phyloP scores from a whole-genome alignment of 169 alveolate genomes.

The Theileria equi region DNA sequence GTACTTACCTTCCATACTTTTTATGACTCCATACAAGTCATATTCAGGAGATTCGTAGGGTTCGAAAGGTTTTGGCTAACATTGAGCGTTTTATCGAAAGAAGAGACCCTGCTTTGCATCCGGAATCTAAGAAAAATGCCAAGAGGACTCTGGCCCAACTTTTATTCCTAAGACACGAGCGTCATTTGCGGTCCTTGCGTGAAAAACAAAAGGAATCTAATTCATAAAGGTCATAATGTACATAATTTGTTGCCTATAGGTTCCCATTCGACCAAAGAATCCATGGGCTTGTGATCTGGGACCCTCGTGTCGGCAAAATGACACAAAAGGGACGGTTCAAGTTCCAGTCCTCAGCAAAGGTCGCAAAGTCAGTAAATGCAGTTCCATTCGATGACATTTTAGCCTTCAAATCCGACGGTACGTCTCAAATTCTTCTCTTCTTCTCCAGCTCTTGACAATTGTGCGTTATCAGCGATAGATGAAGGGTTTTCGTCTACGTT shows the following conservation, averaged over 20 bases:
- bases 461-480: neutral
- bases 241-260: too few relatives aligned
- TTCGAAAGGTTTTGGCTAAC: conserved; percentile 54
- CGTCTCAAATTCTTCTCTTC: neutral
- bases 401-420: conserved; percentile 27
- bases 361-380: conserved; percentile 31
- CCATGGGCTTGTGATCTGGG: too few relatives aligned
- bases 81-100: conserved; percentile 39
- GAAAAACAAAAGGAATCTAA: conserved; percentile 15
- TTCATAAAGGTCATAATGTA: neutral
- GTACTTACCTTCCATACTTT: too few relatives aligned
- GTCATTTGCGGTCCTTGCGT: conserved; percentile 50
- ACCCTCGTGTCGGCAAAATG: conserved; percentile 37
- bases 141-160: conserved; percentile 59
- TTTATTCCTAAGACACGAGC: conserved; percentile 53
- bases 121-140: conserved; percentile 49
- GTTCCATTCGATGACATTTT: conserved; percentile 44
- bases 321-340: conserved; percentile 44
- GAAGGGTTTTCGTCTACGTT: neutral
- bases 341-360: conserved; percentile 58
- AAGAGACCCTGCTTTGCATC: conserved; percentile 49
- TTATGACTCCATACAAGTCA: neutral
- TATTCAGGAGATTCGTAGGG: conserved; percentile 58
- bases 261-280: too few relatives aligned
- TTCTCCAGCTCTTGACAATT: neutral